Evolutionary conservation across 768 basidiomycete genomes (phyloP).

Genomic region (Mycena vulgaris): DNA sequence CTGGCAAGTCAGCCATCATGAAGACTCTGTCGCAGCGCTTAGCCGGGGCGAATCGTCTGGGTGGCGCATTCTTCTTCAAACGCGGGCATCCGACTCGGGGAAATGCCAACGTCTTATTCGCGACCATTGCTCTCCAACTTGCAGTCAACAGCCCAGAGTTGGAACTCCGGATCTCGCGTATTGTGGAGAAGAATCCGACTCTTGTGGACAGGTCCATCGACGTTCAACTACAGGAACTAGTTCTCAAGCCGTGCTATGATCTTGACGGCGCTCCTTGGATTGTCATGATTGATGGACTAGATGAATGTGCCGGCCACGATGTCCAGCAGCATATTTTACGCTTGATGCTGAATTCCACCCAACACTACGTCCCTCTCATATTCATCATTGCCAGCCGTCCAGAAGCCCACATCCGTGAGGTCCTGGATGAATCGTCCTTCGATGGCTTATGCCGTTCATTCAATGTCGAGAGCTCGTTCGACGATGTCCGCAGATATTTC

Average conservation of each 20-base stretch:
- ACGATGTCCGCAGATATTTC: constrained; percentile 1
- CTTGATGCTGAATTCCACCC: background rate
- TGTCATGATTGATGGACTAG: constrained; percentile 1
- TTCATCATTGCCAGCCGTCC: constrained; percentile 8
- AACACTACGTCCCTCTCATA: background rate
- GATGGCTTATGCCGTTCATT: background rate
- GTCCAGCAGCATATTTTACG: constrained; percentile 11
- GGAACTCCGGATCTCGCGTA: background rate
- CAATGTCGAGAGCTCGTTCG: constrained; percentile 6
- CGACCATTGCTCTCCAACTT: constrained; percentile 10
- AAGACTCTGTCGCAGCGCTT: constrained; percentile 2
- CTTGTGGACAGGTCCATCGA: background rate
- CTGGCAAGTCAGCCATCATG: constrained; percentile 15
- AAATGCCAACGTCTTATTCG: too few relatives aligned
- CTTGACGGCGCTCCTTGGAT: background rate
- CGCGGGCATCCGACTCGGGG: too few relatives aligned
- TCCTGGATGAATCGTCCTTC: background rate
- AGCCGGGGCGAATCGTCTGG: background rate
- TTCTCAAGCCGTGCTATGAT: background rate
- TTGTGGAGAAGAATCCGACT: constrained; percentile 10
- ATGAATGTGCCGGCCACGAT: too few relatives aligned
- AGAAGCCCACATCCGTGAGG: constrained; percentile 8
- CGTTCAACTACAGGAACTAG: constrained; percentile 2
- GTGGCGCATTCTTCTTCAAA: too few relatives aligned
- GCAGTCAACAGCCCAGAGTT: constrained; percentile 4